phyloP scores from a whole-genome alignment of 768 basidiomycete genomes.

The Russula sp. region DNA sequence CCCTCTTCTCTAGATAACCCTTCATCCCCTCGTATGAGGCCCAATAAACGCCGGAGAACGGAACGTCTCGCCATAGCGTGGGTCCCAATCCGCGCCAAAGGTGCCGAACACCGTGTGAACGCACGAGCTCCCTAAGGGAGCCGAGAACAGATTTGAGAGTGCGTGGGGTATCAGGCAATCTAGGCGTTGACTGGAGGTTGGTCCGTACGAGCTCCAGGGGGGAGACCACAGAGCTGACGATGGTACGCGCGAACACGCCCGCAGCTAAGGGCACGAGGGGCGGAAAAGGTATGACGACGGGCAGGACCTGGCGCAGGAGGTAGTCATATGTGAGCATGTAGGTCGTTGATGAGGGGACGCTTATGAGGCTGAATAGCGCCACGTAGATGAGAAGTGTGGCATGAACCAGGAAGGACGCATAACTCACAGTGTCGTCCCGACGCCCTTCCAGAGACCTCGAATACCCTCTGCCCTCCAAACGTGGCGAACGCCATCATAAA shows the following conservation, averaged over 20 bases:
- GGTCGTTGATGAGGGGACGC: constrained; percentile 83
- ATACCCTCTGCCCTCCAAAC: constrained; percentile 78
- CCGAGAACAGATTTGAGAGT: constrained; percentile 68
- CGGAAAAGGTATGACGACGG: constrained; percentile 48
- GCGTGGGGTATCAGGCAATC: constrained; percentile 59
- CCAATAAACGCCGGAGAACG: constrained; percentile 97
- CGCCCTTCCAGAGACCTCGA: constrained; percentile 91
- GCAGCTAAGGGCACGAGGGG: constrained; percentile 66
- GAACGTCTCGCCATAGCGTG: constrained; percentile 95
- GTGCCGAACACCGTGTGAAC: constrained; percentile 53
- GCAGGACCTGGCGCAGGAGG: constrained; percentile 57
- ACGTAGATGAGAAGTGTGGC: constrained; percentile 18
- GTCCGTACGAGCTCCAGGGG: constrained; percentile 93
- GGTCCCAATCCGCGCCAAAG: constrained; percentile 90
- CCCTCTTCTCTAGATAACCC: constrained; percentile 44
- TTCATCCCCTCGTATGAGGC: constrained; percentile 88
- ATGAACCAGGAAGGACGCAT: neutral
- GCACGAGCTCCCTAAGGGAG: constrained; percentile 54
- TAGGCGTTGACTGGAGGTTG: constrained; percentile 83
- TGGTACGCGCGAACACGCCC: constrained; percentile 74
- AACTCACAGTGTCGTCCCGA: constrained; percentile 80
- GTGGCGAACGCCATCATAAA: constrained; percentile 74
- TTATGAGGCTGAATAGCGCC: constrained; percentile 56
- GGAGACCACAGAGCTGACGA: constrained; percentile 70
- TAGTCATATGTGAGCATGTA: constrained; percentile 98